Evolutionary conservation across 352 stramenopile species (phyloP).

Genomic region (Phytopythium helicoides): DNA sequence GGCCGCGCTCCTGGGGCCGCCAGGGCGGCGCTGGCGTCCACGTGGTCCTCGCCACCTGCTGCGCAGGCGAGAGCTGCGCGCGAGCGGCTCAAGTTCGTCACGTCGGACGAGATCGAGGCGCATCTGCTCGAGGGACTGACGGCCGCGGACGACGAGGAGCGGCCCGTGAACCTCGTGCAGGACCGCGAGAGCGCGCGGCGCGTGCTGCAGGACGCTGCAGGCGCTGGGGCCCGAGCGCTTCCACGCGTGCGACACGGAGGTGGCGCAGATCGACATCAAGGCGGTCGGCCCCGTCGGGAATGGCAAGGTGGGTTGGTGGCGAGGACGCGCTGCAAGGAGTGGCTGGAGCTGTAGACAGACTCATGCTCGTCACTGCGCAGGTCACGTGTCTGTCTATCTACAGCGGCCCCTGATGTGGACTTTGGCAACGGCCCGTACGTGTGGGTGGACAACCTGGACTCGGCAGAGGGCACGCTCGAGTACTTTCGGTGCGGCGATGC

Average conservation of each 20-base stretch:
- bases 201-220: conserved; percentile 59
- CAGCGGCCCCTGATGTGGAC: conserved; percentile 94
- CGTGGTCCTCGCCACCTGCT: background rate
- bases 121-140: conserved; percentile 58
- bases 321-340: background rate
- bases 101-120: conserved; percentile 61
- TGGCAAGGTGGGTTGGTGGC: conserved; percentile 54
- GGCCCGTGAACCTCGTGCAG: conserved; percentile 78
- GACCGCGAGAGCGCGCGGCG: conserved; percentile 60
- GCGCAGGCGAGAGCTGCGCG: background rate
- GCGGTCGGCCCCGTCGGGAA: conserved; percentile 94
- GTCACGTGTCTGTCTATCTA: conserved; percentile 98
- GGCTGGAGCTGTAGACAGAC: too few species aligned
- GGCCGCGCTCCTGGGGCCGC: too few species aligned
- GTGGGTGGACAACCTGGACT: conserved; percentile 93
- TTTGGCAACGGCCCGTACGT: conserved; percentile 93
- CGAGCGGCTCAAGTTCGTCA: conserved; percentile 51
- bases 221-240: conserved; percentile 68
- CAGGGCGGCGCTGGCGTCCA: background rate
- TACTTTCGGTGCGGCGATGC: conserved; percentile 57
- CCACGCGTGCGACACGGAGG: conserved; percentile 98
- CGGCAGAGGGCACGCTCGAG: conserved; percentile 80
- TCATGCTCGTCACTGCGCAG: conserved; percentile 8
- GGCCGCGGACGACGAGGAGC: conserved; percentile 56
- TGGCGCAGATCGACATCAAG: conserved; percentile 96